phyloP scores from a whole-genome alignment of 805 yeast species.

The Candida pseudofarinosa region DNA sequence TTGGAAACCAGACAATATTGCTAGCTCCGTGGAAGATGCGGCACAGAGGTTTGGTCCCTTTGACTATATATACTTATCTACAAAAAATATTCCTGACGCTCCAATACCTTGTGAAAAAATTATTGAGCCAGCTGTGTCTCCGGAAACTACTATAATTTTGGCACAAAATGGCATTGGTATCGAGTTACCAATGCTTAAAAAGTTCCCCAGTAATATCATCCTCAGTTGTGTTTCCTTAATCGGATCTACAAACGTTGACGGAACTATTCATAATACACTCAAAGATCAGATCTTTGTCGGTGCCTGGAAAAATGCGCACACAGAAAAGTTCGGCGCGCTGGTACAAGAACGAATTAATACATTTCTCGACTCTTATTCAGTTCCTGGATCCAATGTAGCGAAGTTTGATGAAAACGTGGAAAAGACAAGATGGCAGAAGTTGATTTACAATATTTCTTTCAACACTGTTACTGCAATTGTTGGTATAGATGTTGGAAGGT shows the following conservation, averaged over 20 bases:
- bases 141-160: slow-evolving; percentile 26
- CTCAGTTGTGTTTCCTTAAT: slow-evolving; percentile 35
- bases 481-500: slow-evolving; percentile 30
- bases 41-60: slow-evolving; percentile 19
- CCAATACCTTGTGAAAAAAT: slow-evolving; percentile 38
- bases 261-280: slow-evolving; percentile 16
- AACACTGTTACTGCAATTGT: slow-evolving; percentile 33
- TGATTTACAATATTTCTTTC: slow-evolving; percentile 32
- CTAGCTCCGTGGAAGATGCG: slow-evolving; percentile 27
- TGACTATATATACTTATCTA: slow-evolving; percentile 36
- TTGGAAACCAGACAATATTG: slow-evolving; percentile 30
- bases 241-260: slow-evolving; percentile 28
- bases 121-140: slow-evolving; percentile 31
- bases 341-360: slow-evolving; percentile 10
- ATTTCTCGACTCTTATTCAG: slow-evolving; percentile 26
- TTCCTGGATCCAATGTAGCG: slow-evolving; percentile 20
- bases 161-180: slow-evolving; percentile 40
- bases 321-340: slow-evolving; percentile 6
- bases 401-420: slow-evolving; percentile 26
- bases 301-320: slow-evolving; percentile 12
- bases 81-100: slow-evolving; percentile 37
- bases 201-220: slow-evolving; percentile 30
- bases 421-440: slow-evolving; percentile 36
- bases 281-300: slow-evolving; percentile 21
- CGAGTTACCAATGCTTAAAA: slow-evolving; percentile 26